Evolutionary conservation across 768 basidiomycete species (phyloP), one percentile per base, ranked within the genome.

Genomic region (Lactarius deliciosus): DNA sequence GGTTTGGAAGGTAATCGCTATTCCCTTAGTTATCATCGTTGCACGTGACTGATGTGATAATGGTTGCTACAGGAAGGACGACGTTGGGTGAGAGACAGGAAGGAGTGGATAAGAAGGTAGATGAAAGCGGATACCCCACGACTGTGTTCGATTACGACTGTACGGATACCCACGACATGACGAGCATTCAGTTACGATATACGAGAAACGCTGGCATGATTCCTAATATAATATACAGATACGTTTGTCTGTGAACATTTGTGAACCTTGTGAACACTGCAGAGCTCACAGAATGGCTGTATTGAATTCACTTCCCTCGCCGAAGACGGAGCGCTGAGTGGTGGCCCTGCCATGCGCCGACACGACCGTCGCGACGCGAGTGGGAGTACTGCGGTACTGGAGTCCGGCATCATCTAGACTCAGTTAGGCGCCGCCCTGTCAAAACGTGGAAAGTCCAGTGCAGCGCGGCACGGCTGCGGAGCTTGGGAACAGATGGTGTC

Each of bases 1-100:
- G 89, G 7, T 54, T 64, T 40, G 59, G 66, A 34, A 63, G 69
- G 57, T 68, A 45, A 54, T 41, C n/a, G 10, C 9, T 11, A 8
- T 5, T 25, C 25, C n/a, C 3, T 45, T 22, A n/a, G 38, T 36
- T 15, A 36, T 50, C 32, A 36, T 50, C 32, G 32, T 57, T 34
- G 20, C 41, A 41, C 61, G 13, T 60, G 45, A 30, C 53, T 60
- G 15, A 55, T 2, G 2, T 16, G 7, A 16, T 36, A 22, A 22
- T 5, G 13, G 22, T 5, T 41, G 50, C 11, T 47, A 28, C 8
- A 47, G 59, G 15, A 28, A 13, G 36, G 32, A 36, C 22, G 13
- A 18, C 36, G 32, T 20, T 5, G 28, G 54, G 5, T 28, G 38
- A 13, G 22, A 11, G 41, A 28, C 10, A 3, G 13, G 43, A 45